Conservation (phyloP, 768 basidiomycete species). For the Scleroderma citrinum region DNA sequence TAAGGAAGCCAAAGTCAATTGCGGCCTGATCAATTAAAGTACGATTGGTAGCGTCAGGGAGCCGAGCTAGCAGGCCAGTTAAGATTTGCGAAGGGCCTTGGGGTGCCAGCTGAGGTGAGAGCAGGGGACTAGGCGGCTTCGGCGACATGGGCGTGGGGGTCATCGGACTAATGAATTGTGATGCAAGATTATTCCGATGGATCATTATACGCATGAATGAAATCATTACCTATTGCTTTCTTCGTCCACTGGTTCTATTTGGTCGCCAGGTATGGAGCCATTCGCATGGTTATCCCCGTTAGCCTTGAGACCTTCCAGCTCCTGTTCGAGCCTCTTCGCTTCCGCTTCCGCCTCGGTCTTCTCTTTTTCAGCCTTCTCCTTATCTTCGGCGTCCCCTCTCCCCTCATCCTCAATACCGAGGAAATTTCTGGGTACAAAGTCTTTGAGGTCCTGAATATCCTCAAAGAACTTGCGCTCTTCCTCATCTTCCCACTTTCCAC, state of each 20-base stretch:
- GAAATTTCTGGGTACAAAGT: slow-evolving; percentile 85
- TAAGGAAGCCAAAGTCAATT: slow-evolving; percentile 93
- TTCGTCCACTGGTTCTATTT: slow-evolving; percentile 19
- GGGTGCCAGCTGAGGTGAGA: slow-evolving; percentile 68
- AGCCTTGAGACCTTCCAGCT: slow-evolving; percentile 57
- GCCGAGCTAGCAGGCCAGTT: slow-evolving; percentile 80
- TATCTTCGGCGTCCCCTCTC: slow-evolving; percentile 37
- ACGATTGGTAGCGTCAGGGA: slow-evolving; percentile 93
- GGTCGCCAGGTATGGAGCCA: slow-evolving; percentile 8
- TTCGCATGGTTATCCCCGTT: slow-evolving; percentile 25
- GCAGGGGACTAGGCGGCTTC: slow-evolving; percentile 50
- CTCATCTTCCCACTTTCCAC: slow-evolving; percentile 97
- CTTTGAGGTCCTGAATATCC: slow-evolving; percentile 84
- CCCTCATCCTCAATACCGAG: slow-evolving; percentile 57
- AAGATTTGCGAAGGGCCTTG: slow-evolving; percentile 93
- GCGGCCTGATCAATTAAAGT: slow-evolving; percentile 88
- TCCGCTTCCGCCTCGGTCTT: slow-evolving; percentile 60
- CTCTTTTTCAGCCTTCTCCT: slow-evolving; percentile 49
- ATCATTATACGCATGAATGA: neutral
- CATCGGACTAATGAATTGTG: slow-evolving; percentile 36
- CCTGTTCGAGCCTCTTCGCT: slow-evolving; percentile 69
- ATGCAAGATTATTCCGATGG: slow-evolving; percentile 20
- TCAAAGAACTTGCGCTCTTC: slow-evolving; percentile 94
- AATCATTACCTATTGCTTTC: slow-evolving; percentile 22
- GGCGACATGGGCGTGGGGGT: slow-evolving; percentile 71